phyloP scores from a whole-genome alignment of 2,329 filamentous ascomycete species.

The Simplicillium aogashimaense region DNA sequence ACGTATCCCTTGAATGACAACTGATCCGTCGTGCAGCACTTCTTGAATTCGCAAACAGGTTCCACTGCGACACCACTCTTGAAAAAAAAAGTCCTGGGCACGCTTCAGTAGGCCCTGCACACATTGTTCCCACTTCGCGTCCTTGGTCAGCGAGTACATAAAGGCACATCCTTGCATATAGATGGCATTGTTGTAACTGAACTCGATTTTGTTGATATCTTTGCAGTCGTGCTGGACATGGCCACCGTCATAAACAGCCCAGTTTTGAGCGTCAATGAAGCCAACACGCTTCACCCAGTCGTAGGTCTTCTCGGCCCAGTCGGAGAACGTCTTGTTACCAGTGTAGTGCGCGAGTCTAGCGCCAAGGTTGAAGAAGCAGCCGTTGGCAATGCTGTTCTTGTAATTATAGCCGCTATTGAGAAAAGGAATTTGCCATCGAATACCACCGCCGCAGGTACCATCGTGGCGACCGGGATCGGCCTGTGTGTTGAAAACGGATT shows the following conservation, averaged over 20 bases:
- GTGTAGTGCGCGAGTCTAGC: slow-evolving; percentile 63
- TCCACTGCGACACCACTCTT: slow-evolving; percentile 37
- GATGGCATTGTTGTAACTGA: slow-evolving; percentile 33
- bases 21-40: slow-evolving; percentile 63
- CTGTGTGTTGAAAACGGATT: slow-evolving; percentile 51
- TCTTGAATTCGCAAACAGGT: slow-evolving; percentile 15
- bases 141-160: slow-evolving; percentile 30
- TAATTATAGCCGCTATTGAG: slow-evolving; percentile 57
- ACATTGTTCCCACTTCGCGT: slow-evolving; percentile 17
- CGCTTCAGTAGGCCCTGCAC: background rate
- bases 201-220: background rate
- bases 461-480: slow-evolving; percentile 13
- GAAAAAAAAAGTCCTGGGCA: background rate
- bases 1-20: slow-evolving; percentile 57
- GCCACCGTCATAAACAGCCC: slow-evolving; percentile 9
- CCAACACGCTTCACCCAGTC: background rate
- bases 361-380: slow-evolving; percentile 51
- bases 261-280: slow-evolving; percentile 43
- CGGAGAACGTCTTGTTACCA: slow-evolving; percentile 59
- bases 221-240: background rate
- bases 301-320: slow-evolving; percentile 49
- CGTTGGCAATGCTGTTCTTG: slow-evolving; percentile 50
- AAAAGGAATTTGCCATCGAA: slow-evolving; percentile 70
- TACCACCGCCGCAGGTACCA: slow-evolving; percentile 56
- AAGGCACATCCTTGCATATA: slow-evolving; percentile 42